Conservation (phyloP, 2,329 filamentous ascomycete genomes). For the Geosmithia flava region DNA sequence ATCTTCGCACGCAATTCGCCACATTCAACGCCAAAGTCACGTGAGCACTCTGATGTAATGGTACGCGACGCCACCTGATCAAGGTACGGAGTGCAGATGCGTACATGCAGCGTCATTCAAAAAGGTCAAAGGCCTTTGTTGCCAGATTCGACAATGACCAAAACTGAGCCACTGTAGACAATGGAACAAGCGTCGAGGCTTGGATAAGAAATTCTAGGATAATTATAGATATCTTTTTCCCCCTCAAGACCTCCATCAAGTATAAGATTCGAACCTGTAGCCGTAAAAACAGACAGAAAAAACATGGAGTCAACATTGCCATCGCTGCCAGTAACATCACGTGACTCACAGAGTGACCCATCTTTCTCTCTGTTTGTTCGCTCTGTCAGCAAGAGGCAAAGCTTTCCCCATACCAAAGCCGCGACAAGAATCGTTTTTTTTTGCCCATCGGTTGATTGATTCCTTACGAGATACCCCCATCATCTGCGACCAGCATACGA, state of each 20-base stretch:
- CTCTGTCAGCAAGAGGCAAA: not conserved
- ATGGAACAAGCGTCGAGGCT: too few species aligned
- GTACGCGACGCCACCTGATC: not conserved
- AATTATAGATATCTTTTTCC: too few species aligned
- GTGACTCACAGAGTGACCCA: not conserved
- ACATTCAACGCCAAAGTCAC: not conserved
- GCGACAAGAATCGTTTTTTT: not conserved
- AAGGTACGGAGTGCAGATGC: not conserved
- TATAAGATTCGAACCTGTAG: too few species aligned
- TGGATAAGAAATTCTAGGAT: too few species aligned
- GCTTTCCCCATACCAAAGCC: not conserved
- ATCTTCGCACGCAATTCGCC: not conserved
- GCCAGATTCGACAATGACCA: too few species aligned
- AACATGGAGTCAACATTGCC: too few species aligned
- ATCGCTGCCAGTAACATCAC: not conserved
- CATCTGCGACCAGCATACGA: not conserved
- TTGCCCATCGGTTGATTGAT: not conserved
- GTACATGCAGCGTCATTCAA: too few species aligned
- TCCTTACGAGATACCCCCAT: not conserved
- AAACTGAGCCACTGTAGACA: too few species aligned
- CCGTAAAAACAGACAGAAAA: too few species aligned
- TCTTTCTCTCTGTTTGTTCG: constrained; percentile 1
- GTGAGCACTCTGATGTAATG: not conserved
- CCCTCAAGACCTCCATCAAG: too few species aligned
- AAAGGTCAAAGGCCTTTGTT: too few species aligned